Evolutionary conservation across 1,139 yeast genomes (phyloP), one percentile per base, ranked within the genome.

Genomic region (Suhomyces wounanorum): DNA sequence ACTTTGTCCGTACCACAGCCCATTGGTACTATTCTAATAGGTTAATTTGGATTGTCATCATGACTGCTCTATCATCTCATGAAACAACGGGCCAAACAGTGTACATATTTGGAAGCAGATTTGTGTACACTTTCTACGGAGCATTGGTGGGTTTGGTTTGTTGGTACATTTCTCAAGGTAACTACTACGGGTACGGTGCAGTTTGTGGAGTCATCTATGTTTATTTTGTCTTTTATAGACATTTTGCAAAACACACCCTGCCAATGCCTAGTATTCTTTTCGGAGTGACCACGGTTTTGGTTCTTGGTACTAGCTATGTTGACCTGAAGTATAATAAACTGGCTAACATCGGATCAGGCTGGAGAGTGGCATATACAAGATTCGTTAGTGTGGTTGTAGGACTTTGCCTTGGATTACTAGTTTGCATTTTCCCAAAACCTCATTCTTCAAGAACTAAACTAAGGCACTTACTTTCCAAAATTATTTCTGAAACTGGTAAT

Each of bases 81-180:
- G 73, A 71, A 43, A 66, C 66, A 35, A 64, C 75, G 4, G 77
- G 75, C 0, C 69, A 69, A 51, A 68, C 75, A 11, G 61, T 69
- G 8, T 72, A 71, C 52, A 61, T 62, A 11, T 66, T 64, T 46
- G 43, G 61, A 8, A 60, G 66, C 43, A 72, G 69, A 51, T 48
- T 72, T 28, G 55, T 59, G 1, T 69, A 67, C 45, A 57, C 75
- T 1, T 66, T 72, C 46, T 58, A 66, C 45, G 78, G 77, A 5
- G 62, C 69, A 37, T 43, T 73, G 8, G 46, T 64, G 3, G 77
- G 76, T 4, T 59, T 70, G 65, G 67, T 69, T 3, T 65, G 67
- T 1, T 72, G 78, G 77, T 72, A 72, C 50, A 67, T 73, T n/a
- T 67, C 73, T 2, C 47, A 69, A 18, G 75, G 75, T 1, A 73